Evolutionary conservation across 2,329 filamentous ascomycete genomes (phyloP).

Genomic region (Myriosclerotinia scirpicola): DNA sequence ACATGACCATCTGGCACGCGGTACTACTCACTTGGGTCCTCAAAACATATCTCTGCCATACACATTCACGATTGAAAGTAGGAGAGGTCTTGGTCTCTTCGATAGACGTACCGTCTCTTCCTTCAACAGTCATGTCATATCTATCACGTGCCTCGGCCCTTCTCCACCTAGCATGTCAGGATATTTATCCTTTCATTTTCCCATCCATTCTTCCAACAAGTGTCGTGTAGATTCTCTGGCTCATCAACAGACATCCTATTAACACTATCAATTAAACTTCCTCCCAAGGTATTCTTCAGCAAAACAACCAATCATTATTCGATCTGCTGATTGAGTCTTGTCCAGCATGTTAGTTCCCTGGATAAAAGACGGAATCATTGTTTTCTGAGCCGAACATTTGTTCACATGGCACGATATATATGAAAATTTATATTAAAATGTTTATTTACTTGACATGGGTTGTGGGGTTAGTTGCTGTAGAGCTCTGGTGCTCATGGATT

Average conservation of each 20-base stretch:
- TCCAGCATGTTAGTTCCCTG: neutral
- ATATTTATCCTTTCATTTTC: conserved; percentile 14
- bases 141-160: neutral
- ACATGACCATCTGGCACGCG: too few relatives aligned
- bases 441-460: too few relatives aligned
- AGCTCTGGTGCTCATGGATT: neutral
- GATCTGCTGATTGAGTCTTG: neutral
- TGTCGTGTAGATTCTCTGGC: neutral
- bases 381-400: conserved; percentile 8
- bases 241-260: neutral
- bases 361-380: neutral
- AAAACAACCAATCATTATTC: neutral
- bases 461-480: neutral
- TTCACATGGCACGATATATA: conserved; percentile 16
- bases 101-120: too few relatives aligned
- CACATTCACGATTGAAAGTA: too few relatives aligned
- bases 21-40: too few relatives aligned
- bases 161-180: neutral
- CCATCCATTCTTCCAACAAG: conserved; percentile 9
- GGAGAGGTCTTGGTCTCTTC: too few relatives aligned
- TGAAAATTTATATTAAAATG: neutral
- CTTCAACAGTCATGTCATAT: neutral
- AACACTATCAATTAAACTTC: neutral
- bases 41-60: too few relatives aligned
- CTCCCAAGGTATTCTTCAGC: neutral